Evolutionary conservation across 2,329 filamentous ascomycete genomes (phyloP), one percentile per base, ranked within the genome.

Genomic region (Diplocarpon mali): DNA sequence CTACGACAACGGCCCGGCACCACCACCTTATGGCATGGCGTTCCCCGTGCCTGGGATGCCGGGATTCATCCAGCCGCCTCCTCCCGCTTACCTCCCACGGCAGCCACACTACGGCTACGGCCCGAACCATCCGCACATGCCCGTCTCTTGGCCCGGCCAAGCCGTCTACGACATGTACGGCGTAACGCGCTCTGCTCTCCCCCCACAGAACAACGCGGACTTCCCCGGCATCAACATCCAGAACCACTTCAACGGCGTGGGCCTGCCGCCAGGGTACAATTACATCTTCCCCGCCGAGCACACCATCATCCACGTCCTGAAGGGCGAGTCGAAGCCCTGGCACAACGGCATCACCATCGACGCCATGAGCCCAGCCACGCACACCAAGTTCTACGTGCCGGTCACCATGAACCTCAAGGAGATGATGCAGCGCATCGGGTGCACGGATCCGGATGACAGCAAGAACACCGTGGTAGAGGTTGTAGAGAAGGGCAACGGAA

Each of bases 211-310:
- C 31, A 36, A 35, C 20, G 20, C 20, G 20, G 20, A 24, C 2
- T 69, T 73, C 48, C 72, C 74, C 0, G 72, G 73, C 0, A 66
- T 70, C 24, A 71, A 75, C 50, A 64, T 80, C 62, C 68, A 67
- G 38, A 78, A 80, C 61, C 68, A 70, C 0, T 73, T 72, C 0
- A 73, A 76, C 36, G 75, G 75, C 16, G 66, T 71, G 1, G 74
- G 76, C 34, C 72, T 72, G 48, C 76, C 80, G 53, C 74, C 73
- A 0, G 78, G 76, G 2, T 81, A 78, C 64, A 76, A 77, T 62
- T 77, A 78, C 61, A 71, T 79, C 56, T 80, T 79, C 61, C 69
- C 74, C 0, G 54, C 64, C 0, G 67, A 73, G 50, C 73, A 80
- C 58, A 75, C 73, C 27, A 78, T 75, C 51, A 64, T 80, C 6